Base-by-base conservation (phyloP, 2,329 filamentous ascomycete species). In the Fusarium subglutinans region DNA sequence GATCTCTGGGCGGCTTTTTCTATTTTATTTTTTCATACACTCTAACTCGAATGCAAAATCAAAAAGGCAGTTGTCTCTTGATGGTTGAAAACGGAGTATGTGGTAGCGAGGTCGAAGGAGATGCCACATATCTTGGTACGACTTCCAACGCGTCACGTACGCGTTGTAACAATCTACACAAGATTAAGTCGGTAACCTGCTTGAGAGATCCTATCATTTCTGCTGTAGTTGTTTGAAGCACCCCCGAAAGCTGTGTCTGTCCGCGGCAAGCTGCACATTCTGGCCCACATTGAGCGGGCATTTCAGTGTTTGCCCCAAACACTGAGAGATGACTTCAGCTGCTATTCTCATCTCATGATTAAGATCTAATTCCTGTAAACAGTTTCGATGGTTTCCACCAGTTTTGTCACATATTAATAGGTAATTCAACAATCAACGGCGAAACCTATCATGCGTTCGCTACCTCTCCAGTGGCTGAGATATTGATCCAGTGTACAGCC, bases 11-110 rank as follows among this genome's bases (percentile, higher is more conserved):
- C 6, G 9, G 9, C 2, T 13, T 13, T 17, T 4, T 14, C 8
- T n/a, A 12, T 6, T 7, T 11, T 7, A 5, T 6, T 11, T 26
- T 7, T 6, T 15, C n/a, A 7, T 26, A 10, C 20, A 3, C 6
- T 38, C 6, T 10, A 4, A 10, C 6, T n/a, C 15, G 4, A n/a
- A 18, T n/a, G 7, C 11, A 10, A 26, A 17, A 41, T 26, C 20
- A 15, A n/a, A 41, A 41, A 17, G 8, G 20, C 18, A 55, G 51
- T 14, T 26, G 20, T 28, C 20, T 28, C 8, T 55, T 28, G 15
- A n/a, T 9, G 6, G 20, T 18, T 55, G 24, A 40, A 10, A 41
- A 9, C 6, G 8, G 20, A 41, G 15, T 55, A 10, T n/a, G 20
- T 9, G 14, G 20, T n/a, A 18, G 35, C 35, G 2, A 28, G 20